phyloP scores from a whole-genome alignment of 106 monocot species.

The Gastrodia elata region DNA sequence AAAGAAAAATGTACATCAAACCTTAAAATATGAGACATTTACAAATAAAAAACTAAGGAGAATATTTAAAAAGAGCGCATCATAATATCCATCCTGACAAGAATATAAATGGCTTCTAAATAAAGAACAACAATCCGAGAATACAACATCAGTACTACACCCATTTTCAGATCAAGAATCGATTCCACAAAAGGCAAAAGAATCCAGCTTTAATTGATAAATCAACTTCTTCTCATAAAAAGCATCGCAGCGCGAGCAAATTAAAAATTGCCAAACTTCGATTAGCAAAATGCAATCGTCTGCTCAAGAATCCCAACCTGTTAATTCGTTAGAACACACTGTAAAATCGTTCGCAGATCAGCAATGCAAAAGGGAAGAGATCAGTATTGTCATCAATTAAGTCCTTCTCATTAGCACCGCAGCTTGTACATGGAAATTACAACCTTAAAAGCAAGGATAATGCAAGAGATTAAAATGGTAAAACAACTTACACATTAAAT shows the following conservation, averaged over 20 bases:
- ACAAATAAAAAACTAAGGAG: too few relatives aligned
- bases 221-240: not conserved
- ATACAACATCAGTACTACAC: not conserved
- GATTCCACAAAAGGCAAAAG: not conserved
- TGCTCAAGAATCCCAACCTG: not conserved
- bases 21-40: too few relatives aligned
- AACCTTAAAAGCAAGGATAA: not conserved
- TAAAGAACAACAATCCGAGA: not conserved
- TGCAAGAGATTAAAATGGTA: not conserved
- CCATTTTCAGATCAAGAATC: too few relatives aligned
- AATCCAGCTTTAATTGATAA: not conserved
- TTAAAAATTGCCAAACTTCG: not conserved
- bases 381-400: not conserved
- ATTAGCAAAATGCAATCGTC: not conserved
- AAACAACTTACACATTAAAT: not conserved
- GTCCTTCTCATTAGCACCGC: not conserved
- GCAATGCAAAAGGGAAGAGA: not conserved
- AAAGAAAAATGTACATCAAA: too few relatives aligned
- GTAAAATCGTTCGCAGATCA: not conserved
- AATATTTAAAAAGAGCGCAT: too few relatives aligned
- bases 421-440: conserved; percentile 7
- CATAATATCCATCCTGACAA: not conserved
- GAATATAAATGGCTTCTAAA: not conserved
- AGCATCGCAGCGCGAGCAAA: not conserved
- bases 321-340: not conserved